A percentile compares a stretch with the other conserved stretches of the same genome.
Conservation (phyloP, 805 yeast genomes). For the Candida arabinofermentans region DNA sequence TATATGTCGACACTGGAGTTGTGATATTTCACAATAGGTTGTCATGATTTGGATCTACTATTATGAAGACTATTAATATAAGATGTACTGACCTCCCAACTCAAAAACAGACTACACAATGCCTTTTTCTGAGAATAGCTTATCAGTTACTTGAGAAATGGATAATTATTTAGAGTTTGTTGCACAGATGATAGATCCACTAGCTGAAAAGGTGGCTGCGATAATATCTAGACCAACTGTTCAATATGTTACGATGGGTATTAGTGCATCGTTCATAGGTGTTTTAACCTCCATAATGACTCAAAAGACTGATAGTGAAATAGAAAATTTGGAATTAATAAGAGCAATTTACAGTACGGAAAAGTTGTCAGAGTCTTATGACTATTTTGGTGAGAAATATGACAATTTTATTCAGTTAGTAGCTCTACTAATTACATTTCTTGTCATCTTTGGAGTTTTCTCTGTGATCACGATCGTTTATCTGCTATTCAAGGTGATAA, state of each 20-base stretch:
- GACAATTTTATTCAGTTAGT: conserved; percentile 13
- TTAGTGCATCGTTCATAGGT: conserved; percentile 18
- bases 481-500: conserved; percentile 2
- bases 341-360: conserved; percentile 16
- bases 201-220: conserved; percentile 3
- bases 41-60: too few relatives aligned
- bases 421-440: conserved; percentile 6
- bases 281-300: conserved; percentile 14
- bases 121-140: too few relatives aligned
- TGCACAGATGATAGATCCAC: neutral
- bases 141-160: too few relatives aligned
- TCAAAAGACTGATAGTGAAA: conserved; percentile 4
- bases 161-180: neutral
- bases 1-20: too few relatives aligned
- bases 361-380: conserved; percentile 12
- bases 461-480: neutral
- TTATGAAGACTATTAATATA: too few relatives aligned
- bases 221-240: conserved; percentile 11
- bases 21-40: too few relatives aligned
- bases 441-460: neutral
- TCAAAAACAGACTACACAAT: too few relatives aligned
- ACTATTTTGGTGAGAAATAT: conserved; percentile 7
- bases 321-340: conserved; percentile 7
- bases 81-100: too few relatives aligned
- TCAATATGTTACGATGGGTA: conserved; percentile 15